Evolutionary conservation across 306 rosid genomes (phyloP).

Genomic region (Dalbergia cochinchinensis): DNA sequence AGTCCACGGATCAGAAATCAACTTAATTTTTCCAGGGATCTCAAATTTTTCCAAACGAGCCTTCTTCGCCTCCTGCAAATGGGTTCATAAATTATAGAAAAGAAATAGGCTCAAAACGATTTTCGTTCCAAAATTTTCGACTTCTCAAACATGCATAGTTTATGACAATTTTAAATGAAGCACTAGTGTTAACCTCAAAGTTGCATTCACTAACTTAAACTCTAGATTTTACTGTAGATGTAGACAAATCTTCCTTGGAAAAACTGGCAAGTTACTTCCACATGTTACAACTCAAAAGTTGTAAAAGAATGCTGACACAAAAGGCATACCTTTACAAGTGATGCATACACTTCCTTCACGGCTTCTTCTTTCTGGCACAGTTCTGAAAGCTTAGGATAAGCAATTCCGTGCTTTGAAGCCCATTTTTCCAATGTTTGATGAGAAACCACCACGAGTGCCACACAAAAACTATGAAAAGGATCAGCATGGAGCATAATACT

Average conservation of each 20-base stretch:
- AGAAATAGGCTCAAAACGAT: neutral
- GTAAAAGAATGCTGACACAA: constrained; percentile 26
- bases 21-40: constrained; percentile 81
- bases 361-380: constrained; percentile 78
- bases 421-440: constrained; percentile 70
- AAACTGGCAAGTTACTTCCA: constrained; percentile 16
- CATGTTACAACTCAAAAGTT: constrained; percentile 16
- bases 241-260: constrained; percentile 10
- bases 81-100: constrained; percentile 9
- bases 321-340: constrained; percentile 74
- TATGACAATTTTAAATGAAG: neutral
- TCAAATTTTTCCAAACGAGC: constrained; percentile 83
- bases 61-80: constrained; percentile 84
- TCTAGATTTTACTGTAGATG: too few species aligned
- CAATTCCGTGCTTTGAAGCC: constrained; percentile 81
- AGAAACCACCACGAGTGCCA: constrained; percentile 88
- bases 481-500: constrained; percentile 90
- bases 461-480: constrained; percentile 87
- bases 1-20: constrained; percentile 83
- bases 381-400: constrained; percentile 65
- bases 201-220: constrained; percentile 1
- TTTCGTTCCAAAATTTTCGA: constrained; percentile 16
- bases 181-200: constrained; percentile 15
- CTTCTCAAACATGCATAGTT: constrained; percentile 9
- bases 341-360: constrained; percentile 69